Percentiles rank a stretch among this genome's conserved stretches.
Evolutionary conservation across 1,284 basidiomycete species (phyloP).

Genomic region (Mycena citricolor): DNA sequence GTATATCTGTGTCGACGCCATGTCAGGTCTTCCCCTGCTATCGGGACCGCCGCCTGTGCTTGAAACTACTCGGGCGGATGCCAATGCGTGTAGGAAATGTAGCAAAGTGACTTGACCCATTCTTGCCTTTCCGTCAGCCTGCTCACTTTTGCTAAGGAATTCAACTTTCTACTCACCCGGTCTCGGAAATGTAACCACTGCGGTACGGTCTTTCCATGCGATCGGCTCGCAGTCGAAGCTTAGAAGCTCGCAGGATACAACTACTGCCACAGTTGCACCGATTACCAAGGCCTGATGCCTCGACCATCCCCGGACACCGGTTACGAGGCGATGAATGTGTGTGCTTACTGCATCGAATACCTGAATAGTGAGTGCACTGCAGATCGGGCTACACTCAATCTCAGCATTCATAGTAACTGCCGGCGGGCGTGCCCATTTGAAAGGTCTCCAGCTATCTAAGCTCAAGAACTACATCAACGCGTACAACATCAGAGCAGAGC

Average conservation of each 20-base stretch:
- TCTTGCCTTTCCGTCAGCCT: background rate
- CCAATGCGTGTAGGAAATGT: conserved; percentile 65
- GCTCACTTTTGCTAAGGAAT: conserved; percentile 42
- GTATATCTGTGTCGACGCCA: no score
- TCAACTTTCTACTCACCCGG: conserved; percentile 64
- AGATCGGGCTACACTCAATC: conserved; percentile 5
- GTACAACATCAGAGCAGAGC: conserved; percentile 63
- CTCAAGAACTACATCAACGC: conserved; percentile 67
- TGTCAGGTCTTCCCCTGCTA: conserved; percentile 62
- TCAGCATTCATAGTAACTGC: conserved; percentile 57
- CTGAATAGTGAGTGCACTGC: conserved; percentile 53
- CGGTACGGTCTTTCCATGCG: conserved; percentile 44
- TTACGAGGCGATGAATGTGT: conserved; percentile 64
- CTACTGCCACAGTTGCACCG: conserved; percentile 71
- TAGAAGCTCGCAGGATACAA: conserved; percentile 50
- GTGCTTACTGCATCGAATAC: conserved; percentile 69
- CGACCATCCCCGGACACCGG: conserved; percentile 49
- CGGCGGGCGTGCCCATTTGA: conserved; percentile 54
- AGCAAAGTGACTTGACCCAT: conserved; percentile 39
- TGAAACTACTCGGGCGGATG: conserved; percentile 35
- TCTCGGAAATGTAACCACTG: conserved; percentile 73
- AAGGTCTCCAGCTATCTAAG: conserved; percentile 52
- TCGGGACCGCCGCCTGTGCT: conserved; percentile 59
- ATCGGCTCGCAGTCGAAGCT: conserved; percentile 3
- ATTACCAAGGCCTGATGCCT: conserved; percentile 75